Conservation (phyloP, 169 alveolate genomes). For the Eimeria mitis region DNA sequence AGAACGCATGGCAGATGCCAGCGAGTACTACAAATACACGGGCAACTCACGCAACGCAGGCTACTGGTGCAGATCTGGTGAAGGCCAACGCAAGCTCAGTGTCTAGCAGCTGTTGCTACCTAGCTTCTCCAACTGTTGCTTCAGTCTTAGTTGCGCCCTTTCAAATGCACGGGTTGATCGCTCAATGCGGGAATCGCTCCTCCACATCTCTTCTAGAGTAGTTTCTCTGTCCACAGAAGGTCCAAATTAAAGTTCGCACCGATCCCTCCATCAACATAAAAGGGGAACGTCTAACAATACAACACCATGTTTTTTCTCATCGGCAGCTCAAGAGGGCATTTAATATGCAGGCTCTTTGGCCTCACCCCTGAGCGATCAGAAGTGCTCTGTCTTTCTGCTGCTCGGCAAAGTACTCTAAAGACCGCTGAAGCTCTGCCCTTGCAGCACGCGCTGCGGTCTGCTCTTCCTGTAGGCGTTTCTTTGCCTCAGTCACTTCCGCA, state of each 20-base stretch:
- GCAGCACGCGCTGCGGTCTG: constrained; percentile 61
- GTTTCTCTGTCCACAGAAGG: constrained; percentile 84
- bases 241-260: background rate
- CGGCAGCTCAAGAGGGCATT: background rate
- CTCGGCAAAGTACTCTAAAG: constrained; percentile 35
- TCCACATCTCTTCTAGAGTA: constrained; percentile 88
- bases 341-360: background rate
- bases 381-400: constrained; percentile 69
- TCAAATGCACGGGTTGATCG: constrained; percentile 88
- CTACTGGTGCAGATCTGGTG: background rate
- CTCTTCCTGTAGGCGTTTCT: constrained; percentile 58
- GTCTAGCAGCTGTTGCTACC: background rate
- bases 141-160: constrained; percentile 38
- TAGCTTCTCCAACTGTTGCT: constrained; percentile 38
- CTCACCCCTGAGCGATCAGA: constrained; percentile 73
- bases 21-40: background rate
- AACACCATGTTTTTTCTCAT: background rate
- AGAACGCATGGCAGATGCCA: background rate
- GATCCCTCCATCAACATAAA: background rate
- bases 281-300: background rate
- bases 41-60: background rate
- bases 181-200: constrained; percentile 89
- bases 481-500: constrained; percentile 61
- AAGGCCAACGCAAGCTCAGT: background rate
- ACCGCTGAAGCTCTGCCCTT: constrained; percentile 61